Percentiles rank a stretch among this genome's conserved stretches.
phyloP scores from a whole-genome alignment of 306 rosid species.

The Casuarina cunninghamiana region DNA sequence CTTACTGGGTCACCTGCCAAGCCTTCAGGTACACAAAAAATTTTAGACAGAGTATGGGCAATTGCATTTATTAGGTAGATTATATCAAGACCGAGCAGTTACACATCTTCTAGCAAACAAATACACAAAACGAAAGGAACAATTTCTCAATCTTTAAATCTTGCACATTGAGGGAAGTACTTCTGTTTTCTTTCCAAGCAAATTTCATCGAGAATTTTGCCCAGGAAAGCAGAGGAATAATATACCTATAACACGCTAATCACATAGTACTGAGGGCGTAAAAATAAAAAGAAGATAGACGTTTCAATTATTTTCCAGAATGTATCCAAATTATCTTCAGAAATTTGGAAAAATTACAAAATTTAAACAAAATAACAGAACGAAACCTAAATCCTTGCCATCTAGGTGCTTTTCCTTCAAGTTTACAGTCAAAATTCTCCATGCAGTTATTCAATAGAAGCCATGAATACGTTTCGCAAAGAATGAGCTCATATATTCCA shows the following conservation, averaged over 20 bases:
- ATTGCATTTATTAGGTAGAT: neutral
- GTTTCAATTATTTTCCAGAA: neutral
- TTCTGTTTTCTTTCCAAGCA: neutral
- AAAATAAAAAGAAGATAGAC: neutral
- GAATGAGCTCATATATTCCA: neutral
- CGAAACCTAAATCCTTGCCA: neutral
- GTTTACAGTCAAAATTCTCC: neutral
- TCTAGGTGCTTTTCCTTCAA: neutral
- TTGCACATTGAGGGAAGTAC: neutral
- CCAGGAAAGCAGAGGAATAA: neutral
- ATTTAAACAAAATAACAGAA: neutral
- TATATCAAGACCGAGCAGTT: neutral
- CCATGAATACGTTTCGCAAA: neutral
- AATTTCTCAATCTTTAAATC: neutral
- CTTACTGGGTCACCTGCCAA: conserved; percentile 50
- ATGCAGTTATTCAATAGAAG: neutral
- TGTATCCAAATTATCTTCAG: neutral
- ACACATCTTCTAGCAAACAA: neutral
- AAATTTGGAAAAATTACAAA: neutral
- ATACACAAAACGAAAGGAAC: neutral
- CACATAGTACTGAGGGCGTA: neutral
- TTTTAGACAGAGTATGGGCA: neutral
- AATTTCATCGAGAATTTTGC: neutral
- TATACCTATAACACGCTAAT: neutral
- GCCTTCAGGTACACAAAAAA: conserved; percentile 22